A percentile compares a stretch with the other conserved stretches of the same genome.
phyloP scores from a whole-genome alignment of 2,329 filamentous ascomycete species.

The Blastomyces percursus region DNA sequence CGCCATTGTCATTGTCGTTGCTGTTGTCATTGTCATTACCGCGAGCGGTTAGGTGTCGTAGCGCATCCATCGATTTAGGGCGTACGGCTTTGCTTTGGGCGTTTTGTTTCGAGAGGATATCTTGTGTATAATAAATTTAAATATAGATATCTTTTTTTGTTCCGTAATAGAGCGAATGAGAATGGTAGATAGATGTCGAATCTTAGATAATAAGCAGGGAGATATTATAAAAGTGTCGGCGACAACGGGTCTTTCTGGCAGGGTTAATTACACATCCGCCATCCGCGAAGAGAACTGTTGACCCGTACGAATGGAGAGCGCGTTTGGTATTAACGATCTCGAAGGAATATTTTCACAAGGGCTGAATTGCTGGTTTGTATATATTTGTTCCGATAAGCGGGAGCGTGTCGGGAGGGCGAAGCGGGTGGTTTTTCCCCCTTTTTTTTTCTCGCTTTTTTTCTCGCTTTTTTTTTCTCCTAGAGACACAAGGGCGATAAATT shows the following conservation, averaged over 20 bases:
- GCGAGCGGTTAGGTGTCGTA: constrained; percentile 42
- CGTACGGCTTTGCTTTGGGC: constrained; percentile 1
- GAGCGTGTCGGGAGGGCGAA: background rate
- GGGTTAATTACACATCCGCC: background rate
- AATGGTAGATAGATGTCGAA: background rate
- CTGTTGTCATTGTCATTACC: constrained; percentile 19
- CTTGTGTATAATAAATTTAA: background rate
- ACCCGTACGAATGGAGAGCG: background rate
- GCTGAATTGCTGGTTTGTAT: background rate
- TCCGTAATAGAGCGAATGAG: background rate
- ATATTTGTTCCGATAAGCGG: background rate
- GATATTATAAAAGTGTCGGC: background rate
- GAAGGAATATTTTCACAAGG: background rate
- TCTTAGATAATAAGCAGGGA: background rate
- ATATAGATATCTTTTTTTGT: background rate
- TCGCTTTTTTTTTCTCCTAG: background rate
- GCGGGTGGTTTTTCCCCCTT: background rate
- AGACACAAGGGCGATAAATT: background rate
- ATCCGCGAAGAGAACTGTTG: background rate
- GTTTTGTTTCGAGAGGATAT: background rate
- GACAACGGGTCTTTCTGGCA: too few species aligned
- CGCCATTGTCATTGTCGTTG: constrained; percentile 32
- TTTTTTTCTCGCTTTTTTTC: background rate
- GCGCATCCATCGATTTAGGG: constrained; percentile 28
- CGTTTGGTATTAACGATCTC: background rate